Conservation (phyloP, 805 yeast genomes). For the Candida lessepsii region DNA sequence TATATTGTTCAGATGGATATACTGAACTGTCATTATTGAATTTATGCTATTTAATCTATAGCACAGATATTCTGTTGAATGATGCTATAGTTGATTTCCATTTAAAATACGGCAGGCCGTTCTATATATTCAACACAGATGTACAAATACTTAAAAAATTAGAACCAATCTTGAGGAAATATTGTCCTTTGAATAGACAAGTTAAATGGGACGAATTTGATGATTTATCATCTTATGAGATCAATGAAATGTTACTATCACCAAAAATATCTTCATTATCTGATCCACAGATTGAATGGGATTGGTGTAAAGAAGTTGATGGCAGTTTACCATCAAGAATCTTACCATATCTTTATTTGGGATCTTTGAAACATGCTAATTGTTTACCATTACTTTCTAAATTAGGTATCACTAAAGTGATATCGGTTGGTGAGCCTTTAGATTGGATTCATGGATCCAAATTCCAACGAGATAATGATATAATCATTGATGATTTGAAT, state of each 20-base stretch:
- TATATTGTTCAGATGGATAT: constrained; percentile 88
- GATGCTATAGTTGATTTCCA: constrained; percentile 70
- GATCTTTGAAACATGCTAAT: constrained; percentile 80
- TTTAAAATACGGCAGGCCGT: constrained; percentile 65
- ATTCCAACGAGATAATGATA: constrained; percentile 25
- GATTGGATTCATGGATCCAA: constrained; percentile 53
- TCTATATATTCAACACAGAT: constrained; percentile 79
- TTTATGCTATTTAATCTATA: constrained; percentile 68
- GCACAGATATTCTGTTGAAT: constrained; percentile 57
- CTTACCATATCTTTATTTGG: constrained; percentile 79
- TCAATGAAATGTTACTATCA: constrained; percentile 32
- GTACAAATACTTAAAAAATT: constrained; percentile 62
- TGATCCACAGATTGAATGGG: constrained; percentile 7
- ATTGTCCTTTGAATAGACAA: constrained; percentile 47
- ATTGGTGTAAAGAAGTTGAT: constrained; percentile 43
- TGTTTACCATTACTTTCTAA: constrained; percentile 58
- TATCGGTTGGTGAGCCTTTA: constrained; percentile 82
- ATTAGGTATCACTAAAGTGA: constrained; percentile 69
- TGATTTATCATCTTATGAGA: constrained; percentile 26
- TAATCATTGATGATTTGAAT: constrained; percentile 22
- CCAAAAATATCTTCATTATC: neutral
- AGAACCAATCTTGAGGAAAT: constrained; percentile 57
- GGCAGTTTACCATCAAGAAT: constrained; percentile 85
- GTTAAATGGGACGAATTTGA: constrained; percentile 34
- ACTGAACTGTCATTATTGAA: constrained; percentile 83